phyloP scores from a whole-genome alignment of 1,139 yeast species.

The Starmera stellimalicola region DNA sequence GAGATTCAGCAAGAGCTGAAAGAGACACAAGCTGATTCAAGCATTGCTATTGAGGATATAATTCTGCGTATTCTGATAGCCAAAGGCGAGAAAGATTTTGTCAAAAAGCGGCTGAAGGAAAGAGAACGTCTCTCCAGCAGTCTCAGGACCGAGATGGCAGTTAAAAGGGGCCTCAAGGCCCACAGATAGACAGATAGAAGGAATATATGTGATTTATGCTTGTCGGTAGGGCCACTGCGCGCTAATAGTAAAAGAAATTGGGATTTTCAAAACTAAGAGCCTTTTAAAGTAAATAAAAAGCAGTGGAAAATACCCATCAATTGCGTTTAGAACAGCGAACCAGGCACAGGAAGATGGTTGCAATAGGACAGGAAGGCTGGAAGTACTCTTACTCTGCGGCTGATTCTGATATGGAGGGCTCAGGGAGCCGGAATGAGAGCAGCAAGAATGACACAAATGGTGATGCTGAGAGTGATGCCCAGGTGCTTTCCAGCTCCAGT shows the following conservation, averaged over 20 bases:
- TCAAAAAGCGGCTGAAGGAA: slow-evolving; percentile 49
- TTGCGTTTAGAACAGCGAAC: not conserved
- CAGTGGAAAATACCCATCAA: too few species aligned
- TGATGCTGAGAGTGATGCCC: not conserved
- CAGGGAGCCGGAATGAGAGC: not conserved
- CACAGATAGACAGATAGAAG: not conserved
- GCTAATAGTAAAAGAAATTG: too few species aligned
- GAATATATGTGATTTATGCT: too few species aligned
- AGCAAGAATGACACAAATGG: not conserved
- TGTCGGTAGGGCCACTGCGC: too few species aligned
- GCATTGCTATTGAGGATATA: slow-evolving; percentile 52
- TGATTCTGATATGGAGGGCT: not conserved
- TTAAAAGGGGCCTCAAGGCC: slow-evolving; percentile 15
- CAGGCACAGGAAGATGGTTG: not conserved
- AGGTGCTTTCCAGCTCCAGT: not conserved
- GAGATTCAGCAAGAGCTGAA: slow-evolving; percentile 41
- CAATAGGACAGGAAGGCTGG: not conserved
- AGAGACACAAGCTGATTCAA: slow-evolving; percentile 45
- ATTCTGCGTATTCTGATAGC: slow-evolving; percentile 48
- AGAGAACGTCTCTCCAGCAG: slow-evolving; percentile 55
- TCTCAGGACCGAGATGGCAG: slow-evolving; percentile 48
- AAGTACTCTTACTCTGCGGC: not conserved
- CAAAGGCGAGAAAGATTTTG: slow-evolving; percentile 35
- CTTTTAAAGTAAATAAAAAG: too few species aligned
- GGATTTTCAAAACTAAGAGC: too few species aligned